phyloP scores from a whole-genome alignment of 1,139 yeast species.

The Magnusiomyces tetraspermus region DNA sequence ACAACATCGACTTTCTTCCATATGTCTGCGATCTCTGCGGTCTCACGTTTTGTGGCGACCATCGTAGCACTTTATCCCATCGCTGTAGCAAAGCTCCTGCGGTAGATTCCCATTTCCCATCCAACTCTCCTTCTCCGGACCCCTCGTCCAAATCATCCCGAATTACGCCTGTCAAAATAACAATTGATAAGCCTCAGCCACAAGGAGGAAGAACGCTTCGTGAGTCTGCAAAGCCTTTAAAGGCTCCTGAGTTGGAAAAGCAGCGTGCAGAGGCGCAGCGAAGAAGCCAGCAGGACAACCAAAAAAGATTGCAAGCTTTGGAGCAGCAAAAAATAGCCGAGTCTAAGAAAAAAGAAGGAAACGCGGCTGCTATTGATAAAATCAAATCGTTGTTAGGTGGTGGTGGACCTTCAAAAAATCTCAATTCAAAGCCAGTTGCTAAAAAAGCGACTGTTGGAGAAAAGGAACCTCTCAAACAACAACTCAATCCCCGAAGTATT shows the following conservation, averaged over 20 bases:
- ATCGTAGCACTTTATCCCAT: constrained; percentile 41
- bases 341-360: constrained; percentile 4
- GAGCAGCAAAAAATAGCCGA: background rate
- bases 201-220: background rate
- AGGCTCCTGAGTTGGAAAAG: constrained; percentile 1
- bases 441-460: background rate
- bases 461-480: no score
- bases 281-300: background rate
- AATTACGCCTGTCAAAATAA: background rate
- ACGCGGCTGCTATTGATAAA: constrained; percentile 11
- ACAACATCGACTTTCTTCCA: constrained; percentile 49
- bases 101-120: background rate
- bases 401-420: background rate
- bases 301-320: background rate
- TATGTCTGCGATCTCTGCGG: constrained; percentile 41
- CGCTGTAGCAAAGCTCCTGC: constrained; percentile 29
- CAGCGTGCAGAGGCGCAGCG: constrained; percentile 3
- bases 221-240: constrained; percentile 3
- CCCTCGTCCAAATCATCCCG: constrained; percentile 1
- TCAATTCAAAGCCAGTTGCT: background rate
- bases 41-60: constrained; percentile 41
- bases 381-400: constrained; percentile 7
- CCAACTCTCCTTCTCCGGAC: background rate
- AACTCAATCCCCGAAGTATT: no score
- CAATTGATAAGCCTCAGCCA: background rate